Conservation (phyloP, 176 grass and related monocot genomes). For the Triticum timopheevii region DNA sequence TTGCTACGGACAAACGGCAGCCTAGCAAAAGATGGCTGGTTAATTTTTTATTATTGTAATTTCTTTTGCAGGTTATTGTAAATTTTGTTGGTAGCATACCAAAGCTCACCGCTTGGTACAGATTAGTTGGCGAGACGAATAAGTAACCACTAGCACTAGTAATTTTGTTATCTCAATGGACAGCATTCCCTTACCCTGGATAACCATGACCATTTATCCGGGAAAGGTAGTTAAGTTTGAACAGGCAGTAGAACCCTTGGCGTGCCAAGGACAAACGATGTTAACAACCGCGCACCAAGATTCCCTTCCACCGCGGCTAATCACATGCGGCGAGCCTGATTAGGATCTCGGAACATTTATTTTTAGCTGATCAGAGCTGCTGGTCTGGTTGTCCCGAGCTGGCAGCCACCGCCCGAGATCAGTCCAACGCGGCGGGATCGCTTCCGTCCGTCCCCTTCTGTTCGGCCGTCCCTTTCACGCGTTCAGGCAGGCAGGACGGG, state of each 20-base stretch:
- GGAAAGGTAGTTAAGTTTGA: conserved; percentile 12
- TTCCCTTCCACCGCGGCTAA: background rate
- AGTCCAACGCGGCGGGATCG: background rate
- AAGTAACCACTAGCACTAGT: too few species aligned
- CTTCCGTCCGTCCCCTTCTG: too few species aligned
- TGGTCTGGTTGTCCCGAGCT: conserved; percentile 16
- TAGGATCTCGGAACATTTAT: background rate
- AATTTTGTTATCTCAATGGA: too few species aligned
- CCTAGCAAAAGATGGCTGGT: too few species aligned
- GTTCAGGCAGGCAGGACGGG: background rate
- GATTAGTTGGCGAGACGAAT: too few species aligned
- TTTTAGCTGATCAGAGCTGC: background rate
- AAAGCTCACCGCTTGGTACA: too few species aligned
- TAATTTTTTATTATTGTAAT: too few species aligned
- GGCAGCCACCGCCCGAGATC: background rate
- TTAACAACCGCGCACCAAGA: conserved; percentile 4
- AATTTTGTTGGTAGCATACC: too few species aligned
- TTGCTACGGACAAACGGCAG: too few species aligned
- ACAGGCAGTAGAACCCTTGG: background rate
- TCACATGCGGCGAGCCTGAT: background rate
- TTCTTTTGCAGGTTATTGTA: too few species aligned
- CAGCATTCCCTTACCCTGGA: too few species aligned
- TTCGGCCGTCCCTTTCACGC: background rate
- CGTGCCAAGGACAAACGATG: conserved; percentile 20
- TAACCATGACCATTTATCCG: background rate